Base-by-base conservation (phyloP, 2,329 filamentous ascomycete genomes). In the Paramyrothecium roridum region DNA sequence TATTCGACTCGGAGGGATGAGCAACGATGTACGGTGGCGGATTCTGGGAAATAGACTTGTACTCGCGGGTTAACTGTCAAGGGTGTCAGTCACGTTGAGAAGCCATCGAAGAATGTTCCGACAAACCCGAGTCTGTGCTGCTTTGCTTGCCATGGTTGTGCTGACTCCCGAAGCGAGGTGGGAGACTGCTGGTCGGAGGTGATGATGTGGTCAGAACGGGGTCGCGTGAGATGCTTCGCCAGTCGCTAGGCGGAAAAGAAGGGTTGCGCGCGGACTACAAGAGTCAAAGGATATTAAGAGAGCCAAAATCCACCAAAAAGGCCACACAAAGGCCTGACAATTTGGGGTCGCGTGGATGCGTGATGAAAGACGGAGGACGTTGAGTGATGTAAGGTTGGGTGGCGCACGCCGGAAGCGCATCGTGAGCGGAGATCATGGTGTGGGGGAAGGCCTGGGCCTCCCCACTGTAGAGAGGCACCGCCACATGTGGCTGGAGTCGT, bases 1-100 rank as follows among this genome's bases (percentile, higher is more conserved):
- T 96, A 72, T 96, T 96, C 46, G 84, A 83, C 62, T 96, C 93
- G 43, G 91, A 96, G 12, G 92, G 92, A 69, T 96, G 92, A 16
- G 93, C 92, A 52, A 85, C 81, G 65, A 96, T 96, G 76, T 91
- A 96, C 53, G 92, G 91, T 37, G 92, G 91, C 12, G 93, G 92
- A 65, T 92, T 93, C 65, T 84, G 79, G 17, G 80, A 78, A 62
- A 86, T 85, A 58, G 78, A 75, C 70, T 85, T 85, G 75, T 82
- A 86, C 67, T 85, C 83, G 72, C 81, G 80, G 62, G 83, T 83
- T 70, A 85, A 79, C 81, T 84, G 61, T 20, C 52, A 54, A 12
- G 21, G 47, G 54, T 10, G 54, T 69, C 57, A 73, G 68, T 53
- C 55, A 16, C 34, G 26, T 13, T 13, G 26, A 34, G 53, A 23